phyloP scores from a whole-genome alignment of 2,329 filamentous ascomycete species.

The Purpureocillium takamizusanense region DNA sequence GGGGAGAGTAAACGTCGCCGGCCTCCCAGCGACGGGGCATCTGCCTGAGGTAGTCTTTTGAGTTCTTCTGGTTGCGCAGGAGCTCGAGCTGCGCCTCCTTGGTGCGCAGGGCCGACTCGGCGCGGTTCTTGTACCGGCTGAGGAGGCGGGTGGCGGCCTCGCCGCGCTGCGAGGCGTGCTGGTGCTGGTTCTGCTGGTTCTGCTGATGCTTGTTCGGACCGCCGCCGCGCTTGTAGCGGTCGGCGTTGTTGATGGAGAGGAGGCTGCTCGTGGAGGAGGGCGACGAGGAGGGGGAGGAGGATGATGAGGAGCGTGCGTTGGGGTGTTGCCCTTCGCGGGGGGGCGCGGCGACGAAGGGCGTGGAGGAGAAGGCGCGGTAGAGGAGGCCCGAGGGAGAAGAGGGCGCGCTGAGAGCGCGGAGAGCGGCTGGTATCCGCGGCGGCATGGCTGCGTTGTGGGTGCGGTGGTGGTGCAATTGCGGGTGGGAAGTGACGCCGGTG shows the following conservation, averaged over 20 bases:
- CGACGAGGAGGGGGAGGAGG: slow-evolving; percentile 2
- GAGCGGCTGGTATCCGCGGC: slow-evolving; percentile 1
- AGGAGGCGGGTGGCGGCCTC: slow-evolving; percentile 19
- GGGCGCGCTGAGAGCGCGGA: slow-evolving; percentile 1
- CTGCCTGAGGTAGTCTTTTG: slow-evolving; percentile 50
- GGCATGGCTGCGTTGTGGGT: slow-evolving; percentile 2
- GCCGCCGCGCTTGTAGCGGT: slow-evolving; percentile 8
- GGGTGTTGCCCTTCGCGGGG: slow-evolving; percentile 11
- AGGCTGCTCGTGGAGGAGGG: slow-evolving; percentile 13
- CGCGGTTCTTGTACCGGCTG: slow-evolving; percentile 14
- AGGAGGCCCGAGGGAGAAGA: slow-evolving; percentile 5
- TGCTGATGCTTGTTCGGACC: background rate
- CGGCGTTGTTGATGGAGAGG: slow-evolving; percentile 12
- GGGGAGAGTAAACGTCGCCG: slow-evolving; percentile 85
- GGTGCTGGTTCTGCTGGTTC: no score
- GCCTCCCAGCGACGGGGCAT: slow-evolving; percentile 61
- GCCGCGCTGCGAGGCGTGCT: slow-evolving; percentile 8
- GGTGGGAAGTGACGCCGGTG: no score
- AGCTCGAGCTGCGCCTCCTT: slow-evolving; percentile 26
- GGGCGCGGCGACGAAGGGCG: slow-evolving; percentile 13
- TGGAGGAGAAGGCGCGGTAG: slow-evolving; percentile 20
- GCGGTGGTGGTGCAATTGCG: background rate
- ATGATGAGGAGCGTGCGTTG: slow-evolving; percentile 1
- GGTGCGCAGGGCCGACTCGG: slow-evolving; percentile 11
- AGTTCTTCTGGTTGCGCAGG: slow-evolving; percentile 28